Evolutionary conservation across 805 yeast genomes (phyloP), one percentile per base, ranked within the genome.

Genomic region (Lipomyces sp.): DNA sequence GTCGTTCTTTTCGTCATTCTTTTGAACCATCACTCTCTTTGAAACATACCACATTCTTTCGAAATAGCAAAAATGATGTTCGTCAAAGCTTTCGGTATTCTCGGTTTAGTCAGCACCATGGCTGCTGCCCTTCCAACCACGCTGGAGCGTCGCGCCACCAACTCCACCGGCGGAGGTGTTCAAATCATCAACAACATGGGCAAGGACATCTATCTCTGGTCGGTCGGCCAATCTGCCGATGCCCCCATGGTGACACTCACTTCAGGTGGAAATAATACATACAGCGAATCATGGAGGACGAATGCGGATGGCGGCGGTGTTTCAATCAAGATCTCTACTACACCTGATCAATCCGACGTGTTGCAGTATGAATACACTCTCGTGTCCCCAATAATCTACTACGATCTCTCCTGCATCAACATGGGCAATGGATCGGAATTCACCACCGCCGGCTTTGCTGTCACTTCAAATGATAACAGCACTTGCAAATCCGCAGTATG

Each of bases 141-240:
- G 18, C 45, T 39, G 1, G 45, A 39, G 18, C 45, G 45, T 6
- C 45, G 45, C 45, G 45, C 13, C 4, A 1, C 45, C 45, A 39
- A 15, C 45, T 39, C 45, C 5, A 1, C 45, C 45, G 45, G 45
- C 45, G 45, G 45, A 15, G 45, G 45, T 15, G 45, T 39, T 15
- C 18, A 39, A 39, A 39, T 39, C 45, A 39, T 39, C 45, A 39
- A 39, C 45, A 39, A 39, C 45, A 39, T 39, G 45, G 45, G 45
- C 45, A 39, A 1, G 45, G 45, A 39, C 45, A 39, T 39, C 13
- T 39, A 39, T 39, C 45, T 39, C 45, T 39, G 45, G 45, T 39
- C 45, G 45, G 18, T 39, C 45, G 45, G 18, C 45, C 18, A 39
- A 0, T 39, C 45, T 39, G 45, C 45, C 45, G 45, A 39, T 15